These are phyloP conservation scores for Starmerella riodocensis DNA, from an alignment of 805 yeast genomes.

Conservation along the genomic window DNA sequence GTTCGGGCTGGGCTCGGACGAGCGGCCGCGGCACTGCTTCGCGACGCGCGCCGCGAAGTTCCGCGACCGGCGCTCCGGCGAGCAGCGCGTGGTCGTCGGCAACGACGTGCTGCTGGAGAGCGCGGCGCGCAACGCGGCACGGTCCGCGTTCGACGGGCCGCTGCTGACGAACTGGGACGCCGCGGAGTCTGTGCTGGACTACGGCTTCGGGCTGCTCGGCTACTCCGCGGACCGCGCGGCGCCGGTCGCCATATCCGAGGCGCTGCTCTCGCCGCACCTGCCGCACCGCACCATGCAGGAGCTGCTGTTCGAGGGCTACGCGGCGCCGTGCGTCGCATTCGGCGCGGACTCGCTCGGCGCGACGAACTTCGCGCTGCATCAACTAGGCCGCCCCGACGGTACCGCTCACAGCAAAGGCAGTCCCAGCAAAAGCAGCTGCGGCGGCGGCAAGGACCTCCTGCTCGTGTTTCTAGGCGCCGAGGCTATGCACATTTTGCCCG, in stretches of 20 bases:
- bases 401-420: neutral
- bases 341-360: slow-evolving; percentile 80
- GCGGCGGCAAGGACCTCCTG: slow-evolving; percentile 39
- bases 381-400: neutral
- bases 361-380: slow-evolving; percentile 34
- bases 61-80: slow-evolving; percentile 54
- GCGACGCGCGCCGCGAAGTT: slow-evolving; percentile 58
- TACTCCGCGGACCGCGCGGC: slow-evolving; percentile 30
- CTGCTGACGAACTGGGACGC: slow-evolving; percentile 87
- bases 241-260: slow-evolving; percentile 73
- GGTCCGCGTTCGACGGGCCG: slow-evolving; percentile 77
- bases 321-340: slow-evolving; percentile 56
- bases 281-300: slow-evolving; percentile 72
- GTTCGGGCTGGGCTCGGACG: slow-evolving; percentile 27
- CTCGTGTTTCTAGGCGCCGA: slow-evolving; percentile 76
- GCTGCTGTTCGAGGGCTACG: slow-evolving; percentile 70
- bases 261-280: slow-evolving; percentile 51
- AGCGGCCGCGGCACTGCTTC: slow-evolving; percentile 43
- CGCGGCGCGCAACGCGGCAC: slow-evolving; percentile 51
- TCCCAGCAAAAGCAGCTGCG: neutral
- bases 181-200: slow-evolving; percentile 70
- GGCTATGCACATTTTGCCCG: slow-evolving; percentile 71
- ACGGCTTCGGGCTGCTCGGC: slow-evolving; percentile 71
- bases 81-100: slow-evolving; percentile 62
- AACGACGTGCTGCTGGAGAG: slow-evolving; percentile 66